phyloP scores from a whole-genome alignment of 768 basidiomycete species.

The Asterophora parasitica region DNA sequence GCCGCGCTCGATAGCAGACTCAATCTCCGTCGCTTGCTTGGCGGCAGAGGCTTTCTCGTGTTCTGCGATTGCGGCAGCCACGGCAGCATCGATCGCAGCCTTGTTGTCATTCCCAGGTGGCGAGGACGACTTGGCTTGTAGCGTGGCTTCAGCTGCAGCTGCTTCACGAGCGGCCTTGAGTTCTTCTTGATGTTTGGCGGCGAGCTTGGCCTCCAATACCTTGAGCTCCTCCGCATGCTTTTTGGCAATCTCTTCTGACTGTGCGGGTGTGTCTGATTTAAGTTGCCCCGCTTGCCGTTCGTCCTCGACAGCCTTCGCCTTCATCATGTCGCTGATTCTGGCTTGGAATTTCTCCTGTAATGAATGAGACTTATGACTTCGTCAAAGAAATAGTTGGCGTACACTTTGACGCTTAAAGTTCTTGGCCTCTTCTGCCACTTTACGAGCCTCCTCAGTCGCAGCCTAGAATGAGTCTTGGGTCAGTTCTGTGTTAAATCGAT shows the following conservation, averaged over 20 bases:
- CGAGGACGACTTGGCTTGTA: conserved; percentile 30
- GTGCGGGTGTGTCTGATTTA: conserved; percentile 19
- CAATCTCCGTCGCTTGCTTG: conserved; percentile 51
- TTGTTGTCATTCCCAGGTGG: conserved; percentile 25
- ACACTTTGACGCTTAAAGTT: conserved; percentile 39
- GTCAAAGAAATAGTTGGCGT: conserved; percentile 10
- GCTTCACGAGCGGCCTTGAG: conserved; percentile 50
- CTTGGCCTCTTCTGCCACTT: conserved; percentile 38
- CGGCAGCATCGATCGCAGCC: conserved; percentile 41
- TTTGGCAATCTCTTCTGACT: conserved; percentile 36
- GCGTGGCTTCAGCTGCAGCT: conserved; percentile 28
- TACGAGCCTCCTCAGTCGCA: conserved; percentile 39
- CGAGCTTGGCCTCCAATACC: conserved; percentile 48
- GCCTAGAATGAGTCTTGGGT: conserved; percentile 21
- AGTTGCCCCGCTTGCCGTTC: conserved; percentile 37
- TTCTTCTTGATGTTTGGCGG: conserved; percentile 47
- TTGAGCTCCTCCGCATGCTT: conserved; percentile 59
- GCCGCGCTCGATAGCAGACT: conserved; percentile 63
- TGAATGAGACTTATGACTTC: background rate
- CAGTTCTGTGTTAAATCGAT: background rate
- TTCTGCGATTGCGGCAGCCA: conserved; percentile 44
- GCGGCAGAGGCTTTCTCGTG: conserved; percentile 43
- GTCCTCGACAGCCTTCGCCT: conserved; percentile 43
- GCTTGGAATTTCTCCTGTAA: conserved; percentile 60
- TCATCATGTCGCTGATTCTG: conserved; percentile 48